Base-by-base conservation (phyloP, 345 rosid genomes). In the Isatis tinctoria region DNA sequence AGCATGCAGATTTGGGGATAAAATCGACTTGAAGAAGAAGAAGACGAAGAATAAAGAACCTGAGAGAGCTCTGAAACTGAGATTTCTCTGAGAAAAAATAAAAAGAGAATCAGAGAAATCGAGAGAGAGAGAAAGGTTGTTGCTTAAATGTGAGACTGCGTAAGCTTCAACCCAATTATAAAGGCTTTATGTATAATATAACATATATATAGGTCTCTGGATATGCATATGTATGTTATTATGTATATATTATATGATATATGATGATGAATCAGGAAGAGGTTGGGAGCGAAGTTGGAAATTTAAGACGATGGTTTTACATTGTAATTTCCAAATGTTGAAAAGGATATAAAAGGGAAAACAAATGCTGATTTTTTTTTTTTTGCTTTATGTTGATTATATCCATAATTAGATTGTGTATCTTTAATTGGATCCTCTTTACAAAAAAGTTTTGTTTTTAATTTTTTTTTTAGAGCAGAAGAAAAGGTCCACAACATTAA, bases 41-140 rank as follows among this genome's bases (percentile, higher is more conserved):
- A 33, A 5, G 74, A 74, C 14, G 78, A 45, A 73, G 79, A 69
- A 20, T 60, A 67, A 80, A 76, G 59, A 67, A 77, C 75, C 80
- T 79, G 82, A 52, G 82, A 52, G 35, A 80, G 73, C 84, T 82
- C 82, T 79, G 85, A 79, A 72, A 79, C 80, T 71, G 70, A 80
- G 82, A 85, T 79, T 81, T 69, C 59, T 78, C 74, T 5, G 35
- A 32, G 35, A 6, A 4, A 57, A 66, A 30, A 4, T 51, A 66
- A 30, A 14, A 64, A 80, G 77, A 73, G 75, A 67, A 66, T 45
- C 57, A 66, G 47, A 49, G 13, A 36, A n/a, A 74, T 13, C 4
- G 65, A 72, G 60, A 30, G 33, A 40, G 64, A 78, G 40, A 36
- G 60, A 52, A 8, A 52, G 32, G 32, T 49, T 26, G 69, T 70